A percentile compares a stretch with the other conserved stretches of the same genome.
These are phyloP conservation scores for Alnus rubra DNA, from an alignment of 306 rosid genomes.

Conservation along the genomic window DNA sequence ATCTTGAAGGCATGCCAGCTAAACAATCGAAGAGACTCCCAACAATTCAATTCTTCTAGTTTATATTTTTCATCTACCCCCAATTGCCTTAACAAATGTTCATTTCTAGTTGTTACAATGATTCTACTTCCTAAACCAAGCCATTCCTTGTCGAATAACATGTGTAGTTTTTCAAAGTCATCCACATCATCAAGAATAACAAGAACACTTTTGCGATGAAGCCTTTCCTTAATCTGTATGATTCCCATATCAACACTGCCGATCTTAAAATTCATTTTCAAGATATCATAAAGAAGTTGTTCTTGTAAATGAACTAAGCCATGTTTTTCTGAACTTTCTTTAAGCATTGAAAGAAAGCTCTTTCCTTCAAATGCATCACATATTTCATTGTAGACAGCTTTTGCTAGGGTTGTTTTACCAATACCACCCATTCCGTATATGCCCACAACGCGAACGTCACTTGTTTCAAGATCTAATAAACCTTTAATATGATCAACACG, in stretches of 20 bases:
- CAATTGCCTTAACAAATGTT: neutral
- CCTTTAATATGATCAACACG: neutral
- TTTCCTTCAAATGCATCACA: neutral
- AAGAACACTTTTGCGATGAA: conserved; percentile 9
- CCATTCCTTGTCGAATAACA: neutral
- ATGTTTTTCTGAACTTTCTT: neutral
- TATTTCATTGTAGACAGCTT: conserved; percentile 30
- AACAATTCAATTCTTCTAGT: neutral
- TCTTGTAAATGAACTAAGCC: conserved; percentile 16
- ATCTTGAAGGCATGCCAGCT: conserved; percentile 37
- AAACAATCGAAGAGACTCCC: conserved; percentile 28
- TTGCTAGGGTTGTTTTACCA: conserved; percentile 32
- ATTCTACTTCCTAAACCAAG: conserved; percentile 29
- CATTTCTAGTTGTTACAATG: conserved; percentile 33
- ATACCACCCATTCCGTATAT: conserved; percentile 34
- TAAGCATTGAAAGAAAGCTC: conserved; percentile 17
- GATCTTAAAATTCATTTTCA: neutral
- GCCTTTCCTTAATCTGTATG: neutral
- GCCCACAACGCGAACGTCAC: neutral
- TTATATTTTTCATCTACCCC: neutral
- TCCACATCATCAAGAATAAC: conserved; percentile 23
- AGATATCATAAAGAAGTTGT: conserved; percentile 22
- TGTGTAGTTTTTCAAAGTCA: neutral
- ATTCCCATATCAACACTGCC: neutral
- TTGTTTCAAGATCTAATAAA: neutral